Base-by-base conservation (phyloP, 2,329 filamentous ascomycete genomes). In the Exophiala phaeomuriformis region DNA sequence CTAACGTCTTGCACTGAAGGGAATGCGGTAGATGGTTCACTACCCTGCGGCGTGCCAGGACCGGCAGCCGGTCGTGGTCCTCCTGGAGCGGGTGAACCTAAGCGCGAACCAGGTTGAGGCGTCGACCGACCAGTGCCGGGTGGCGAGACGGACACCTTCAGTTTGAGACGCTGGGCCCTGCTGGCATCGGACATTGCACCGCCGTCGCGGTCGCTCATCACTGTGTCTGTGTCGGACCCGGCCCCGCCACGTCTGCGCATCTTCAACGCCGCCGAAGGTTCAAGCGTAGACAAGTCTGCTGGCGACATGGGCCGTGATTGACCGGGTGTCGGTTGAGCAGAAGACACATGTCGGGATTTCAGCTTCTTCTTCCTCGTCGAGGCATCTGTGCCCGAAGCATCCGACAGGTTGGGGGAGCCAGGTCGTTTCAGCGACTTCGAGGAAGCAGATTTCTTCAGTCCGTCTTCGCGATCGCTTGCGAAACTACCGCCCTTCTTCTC, bases 381-480 rank as follows among this genome's bases (percentile, higher is more conserved):
- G 0, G 88, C 91, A 68, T 97, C 91, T 63, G 90, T 94, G 49
- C 89, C 91, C 67, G 89, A 95, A 6, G 89, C 89, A 67, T 97
- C 91, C 1, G 90, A 96, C 32, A 87, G 77, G 60, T 90, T 86
- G 2, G 90, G 89, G 10, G 90, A 95, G 12, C 90, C 89, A 32
- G 88, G 80, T 31, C 91, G 84, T 73, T 96, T 96, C 49, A 91
- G 79, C 32, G 76, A 77, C 65, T 82, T 81, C 4, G 71, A 65
- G 7, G 75, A 69, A 32, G 79, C 65, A 2, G 67, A 65, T 59
- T 77, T 78, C 64, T 79, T 80, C 50, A 74, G 63, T 12, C 49
- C 52, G 30, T 50, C 44, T 46, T 64, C 62, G 5, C 59, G 55
- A 48, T 64, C 62, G 35, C 57, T 60, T 31, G 47, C 42, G 10